These are phyloP conservation scores for Spongiforma sp. DNA, from an alignment of 1,284 basidiomycete genomes.

Conservation along the genomic window DNA sequence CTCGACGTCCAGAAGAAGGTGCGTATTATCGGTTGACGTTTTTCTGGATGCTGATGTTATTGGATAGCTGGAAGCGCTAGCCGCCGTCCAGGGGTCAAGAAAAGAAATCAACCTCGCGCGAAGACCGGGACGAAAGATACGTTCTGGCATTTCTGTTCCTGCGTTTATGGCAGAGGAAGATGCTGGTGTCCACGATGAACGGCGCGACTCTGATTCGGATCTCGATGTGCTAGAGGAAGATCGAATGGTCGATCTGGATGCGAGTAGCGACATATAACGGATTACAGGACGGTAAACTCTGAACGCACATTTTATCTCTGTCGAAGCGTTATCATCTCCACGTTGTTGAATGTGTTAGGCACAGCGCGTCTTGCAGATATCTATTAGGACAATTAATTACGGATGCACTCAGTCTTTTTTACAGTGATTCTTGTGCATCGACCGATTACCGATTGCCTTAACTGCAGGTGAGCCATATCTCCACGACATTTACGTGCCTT, in stretches of 20 bases:
- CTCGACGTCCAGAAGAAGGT: constrained; percentile 62
- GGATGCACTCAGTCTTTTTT: too few relatives aligned
- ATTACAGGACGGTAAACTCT: too few relatives aligned
- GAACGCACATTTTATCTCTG: too few relatives aligned
- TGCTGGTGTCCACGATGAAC: not conserved
- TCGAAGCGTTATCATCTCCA: too few relatives aligned
- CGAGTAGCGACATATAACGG: constrained; percentile 24
- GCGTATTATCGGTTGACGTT: not conserved
- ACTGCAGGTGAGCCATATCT: too few relatives aligned
- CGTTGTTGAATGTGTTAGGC: too few relatives aligned
- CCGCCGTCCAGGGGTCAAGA: constrained; percentile 50
- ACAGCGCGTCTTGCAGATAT: too few relatives aligned
- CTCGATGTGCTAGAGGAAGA: constrained; percentile 15
- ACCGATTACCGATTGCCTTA: too few relatives aligned
- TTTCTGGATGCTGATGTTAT: not conserved
- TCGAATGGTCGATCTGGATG: constrained; percentile 33
- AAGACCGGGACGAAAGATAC: constrained; percentile 57
- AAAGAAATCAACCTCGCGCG: constrained; percentile 58
- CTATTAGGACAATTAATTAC: too few relatives aligned
- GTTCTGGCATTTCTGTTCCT: constrained; percentile 50
- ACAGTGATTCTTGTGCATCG: too few relatives aligned
- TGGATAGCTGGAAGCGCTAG: constrained; percentile 55
- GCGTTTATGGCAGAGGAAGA: constrained; percentile 30
- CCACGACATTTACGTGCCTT: too few relatives aligned
- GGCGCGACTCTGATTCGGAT: constrained; percentile 15